These are phyloP conservation scores for Pythium chondricola DNA, from an alignment of 352 stramenopile genomes.

Conservation along the genomic window DNA sequence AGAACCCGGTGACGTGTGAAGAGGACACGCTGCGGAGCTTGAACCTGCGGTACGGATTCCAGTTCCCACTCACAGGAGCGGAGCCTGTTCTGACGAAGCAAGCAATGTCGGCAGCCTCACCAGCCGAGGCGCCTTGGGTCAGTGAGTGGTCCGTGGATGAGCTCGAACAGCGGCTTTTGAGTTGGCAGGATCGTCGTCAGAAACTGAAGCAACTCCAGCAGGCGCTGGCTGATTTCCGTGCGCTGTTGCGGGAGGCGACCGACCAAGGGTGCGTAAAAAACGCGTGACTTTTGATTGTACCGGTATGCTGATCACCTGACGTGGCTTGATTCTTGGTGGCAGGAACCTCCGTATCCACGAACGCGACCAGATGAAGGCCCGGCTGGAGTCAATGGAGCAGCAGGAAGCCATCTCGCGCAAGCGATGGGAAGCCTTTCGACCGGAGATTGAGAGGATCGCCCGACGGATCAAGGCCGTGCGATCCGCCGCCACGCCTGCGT, in stretches of 20 bases:
- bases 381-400: slow-evolving; percentile 15
- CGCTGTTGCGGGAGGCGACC: slow-evolving; percentile 8
- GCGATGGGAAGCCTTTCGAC: slow-evolving; percentile 13
- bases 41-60: slow-evolving; percentile 17
- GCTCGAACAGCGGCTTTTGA: slow-evolving; percentile 13
- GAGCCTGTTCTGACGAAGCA: no score
- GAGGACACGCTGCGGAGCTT: slow-evolving; percentile 1
- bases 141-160: slow-evolving; percentile 10
- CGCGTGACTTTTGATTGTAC: background rate
- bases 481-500: background rate
- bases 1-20: background rate
- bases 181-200: slow-evolving; percentile 12
- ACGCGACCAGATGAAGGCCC: slow-evolving; percentile 7
- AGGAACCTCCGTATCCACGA: slow-evolving; percentile 8
- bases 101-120: background rate
- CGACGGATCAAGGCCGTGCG: slow-evolving; percentile 14
- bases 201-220: slow-evolving; percentile 16
- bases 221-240: slow-evolving; percentile 16
- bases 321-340: no score
- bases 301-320: no score
- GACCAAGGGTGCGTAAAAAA: slow-evolving; percentile 9
- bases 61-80: background rate
- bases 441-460: slow-evolving; percentile 25
- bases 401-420: slow-evolving; percentile 7
- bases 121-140: no score